These are phyloP conservation scores for Lophiotrema nucula DNA, from an alignment of 495 filamentous ascomycete species.

Conservation along the genomic window DNA sequence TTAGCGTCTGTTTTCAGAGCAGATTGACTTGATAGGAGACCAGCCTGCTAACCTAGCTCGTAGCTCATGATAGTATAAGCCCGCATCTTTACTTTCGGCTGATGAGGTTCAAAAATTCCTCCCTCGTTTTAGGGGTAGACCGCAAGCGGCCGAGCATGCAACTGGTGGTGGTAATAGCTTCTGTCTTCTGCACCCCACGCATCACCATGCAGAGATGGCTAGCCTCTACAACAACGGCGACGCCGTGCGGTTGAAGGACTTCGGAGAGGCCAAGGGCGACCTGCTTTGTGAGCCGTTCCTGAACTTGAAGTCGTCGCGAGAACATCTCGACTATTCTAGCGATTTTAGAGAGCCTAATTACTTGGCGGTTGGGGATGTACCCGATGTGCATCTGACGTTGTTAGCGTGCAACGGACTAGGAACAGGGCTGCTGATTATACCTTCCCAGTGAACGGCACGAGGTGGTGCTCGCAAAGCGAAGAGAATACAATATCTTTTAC, in stretches of 20 bases:
- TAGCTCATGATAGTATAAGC: too few species aligned
- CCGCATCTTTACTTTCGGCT: conserved; percentile 50
- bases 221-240: conserved; percentile 96
- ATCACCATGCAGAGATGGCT: conserved; percentile 98
- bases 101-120: conserved; percentile 87
- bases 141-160: conserved; percentile 95
- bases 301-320: conserved; percentile 85
- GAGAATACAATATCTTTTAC: conserved; percentile 97
- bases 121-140: conserved; percentile 84
- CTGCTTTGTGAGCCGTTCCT: conserved; percentile 93
- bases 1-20: too few species aligned
- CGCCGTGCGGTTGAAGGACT: conserved; percentile 87
- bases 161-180: conserved; percentile 84
- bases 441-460: conserved; percentile 95
- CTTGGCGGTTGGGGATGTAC: conserved; percentile 84
- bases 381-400: conserved; percentile 86
- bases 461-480: conserved; percentile 94
- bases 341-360: conserved; percentile 93
- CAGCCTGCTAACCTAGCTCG: too few species aligned
- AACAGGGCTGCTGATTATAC: conserved; percentile 44
- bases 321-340: conserved; percentile 98
- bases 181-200: conserved; percentile 89
- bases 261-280: conserved; percentile 92
- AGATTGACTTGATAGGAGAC: too few species aligned
- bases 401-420: too few species aligned